These are phyloP conservation scores for Phaeosphaeria sp. DNA, from an alignment of 2,329 filamentous ascomycete genomes.

Conservation along the genomic window DNA sequence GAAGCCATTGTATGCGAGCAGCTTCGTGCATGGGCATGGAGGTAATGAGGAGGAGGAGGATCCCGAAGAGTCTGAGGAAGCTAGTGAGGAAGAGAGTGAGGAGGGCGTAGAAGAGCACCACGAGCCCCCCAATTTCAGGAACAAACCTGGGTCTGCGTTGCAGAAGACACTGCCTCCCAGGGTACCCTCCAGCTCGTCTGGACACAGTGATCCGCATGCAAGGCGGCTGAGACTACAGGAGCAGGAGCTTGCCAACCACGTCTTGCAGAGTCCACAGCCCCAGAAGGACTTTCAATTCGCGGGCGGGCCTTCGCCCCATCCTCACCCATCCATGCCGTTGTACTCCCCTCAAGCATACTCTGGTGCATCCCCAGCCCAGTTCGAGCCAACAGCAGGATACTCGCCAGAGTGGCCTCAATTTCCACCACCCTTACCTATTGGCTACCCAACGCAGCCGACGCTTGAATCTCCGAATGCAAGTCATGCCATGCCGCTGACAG, in stretches of 20 bases:
- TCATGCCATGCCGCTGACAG: conserved; percentile 29
- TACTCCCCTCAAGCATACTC: conserved; percentile 37
- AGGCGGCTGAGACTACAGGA: conserved; percentile 41
- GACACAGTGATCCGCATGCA: conserved; percentile 32
- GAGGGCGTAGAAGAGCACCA: conserved; percentile 27
- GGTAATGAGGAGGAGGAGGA: conserved; percentile 18
- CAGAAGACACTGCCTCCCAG: conserved; percentile 28
- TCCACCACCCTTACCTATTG: conserved; percentile 33
- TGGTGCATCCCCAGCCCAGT: conserved; percentile 30
- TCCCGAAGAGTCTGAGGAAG: conserved; percentile 17
- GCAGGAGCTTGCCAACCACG: conserved; percentile 41
- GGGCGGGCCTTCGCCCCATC: conserved; percentile 30
- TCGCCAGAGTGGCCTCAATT: conserved; percentile 33
- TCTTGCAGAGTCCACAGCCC: conserved; percentile 46
- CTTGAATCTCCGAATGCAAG: conserved; percentile 26
- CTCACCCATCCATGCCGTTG: conserved; percentile 33
- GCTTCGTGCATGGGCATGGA: conserved; percentile 37
- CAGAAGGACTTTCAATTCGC: conserved; percentile 39
- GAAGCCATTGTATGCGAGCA: conserved; percentile 41
- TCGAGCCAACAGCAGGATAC: conserved; percentile 25
- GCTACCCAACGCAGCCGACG: conserved; percentile 24
- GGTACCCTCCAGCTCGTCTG: conserved; percentile 28
- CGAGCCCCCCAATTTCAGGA: conserved; percentile 13
- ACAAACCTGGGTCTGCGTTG: conserved; percentile 17
- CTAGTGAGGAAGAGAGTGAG: conserved; percentile 20